Conservation (phyloP, 768 basidiomycete species). For the Cystobasidiopsis lactophilus region DNA sequence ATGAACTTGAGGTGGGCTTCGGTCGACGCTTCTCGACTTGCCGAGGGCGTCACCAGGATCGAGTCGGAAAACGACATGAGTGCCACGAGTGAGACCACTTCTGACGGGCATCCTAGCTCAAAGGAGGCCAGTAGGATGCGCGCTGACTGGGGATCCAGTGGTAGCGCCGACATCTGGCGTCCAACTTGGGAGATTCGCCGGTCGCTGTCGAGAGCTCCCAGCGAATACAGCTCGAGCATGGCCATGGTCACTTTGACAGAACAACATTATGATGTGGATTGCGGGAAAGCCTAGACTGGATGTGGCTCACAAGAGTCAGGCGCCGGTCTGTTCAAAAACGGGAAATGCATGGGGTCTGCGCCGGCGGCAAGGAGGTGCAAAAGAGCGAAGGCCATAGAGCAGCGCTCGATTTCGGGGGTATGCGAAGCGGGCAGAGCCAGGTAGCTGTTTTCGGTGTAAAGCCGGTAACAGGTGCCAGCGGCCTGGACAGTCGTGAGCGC, state of each 20-base stretch:
- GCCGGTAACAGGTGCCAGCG: constrained; percentile 63
- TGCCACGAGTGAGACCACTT: constrained; percentile 66
- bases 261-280: not conserved
- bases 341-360: constrained; percentile 28
- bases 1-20: constrained; percentile 49
- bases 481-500: constrained; percentile 30
- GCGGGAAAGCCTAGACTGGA: not conserved
- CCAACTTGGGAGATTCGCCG: constrained; percentile 51
- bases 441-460: constrained; percentile 72
- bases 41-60: constrained; percentile 6
- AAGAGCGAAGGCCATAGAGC: constrained; percentile 57
- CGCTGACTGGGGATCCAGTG: constrained; percentile 66
- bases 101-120: constrained; percentile 45
- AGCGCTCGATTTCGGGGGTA: constrained; percentile 77
- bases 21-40: constrained; percentile 45
- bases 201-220: constrained; percentile 51
- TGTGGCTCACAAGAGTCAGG: constrained; percentile 41
- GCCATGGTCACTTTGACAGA: constrained; percentile 22
- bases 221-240: constrained; percentile 38
- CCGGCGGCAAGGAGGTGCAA: constrained; percentile 38
- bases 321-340: constrained; percentile 75
- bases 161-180: constrained; percentile 66
- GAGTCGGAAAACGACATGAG: constrained; percentile 44
- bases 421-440: constrained; percentile 40
- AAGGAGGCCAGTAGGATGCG: constrained; percentile 59